Evolutionary conservation across 1,284 basidiomycete genomes (phyloP).

Genomic region (Marasmius sp.): DNA sequence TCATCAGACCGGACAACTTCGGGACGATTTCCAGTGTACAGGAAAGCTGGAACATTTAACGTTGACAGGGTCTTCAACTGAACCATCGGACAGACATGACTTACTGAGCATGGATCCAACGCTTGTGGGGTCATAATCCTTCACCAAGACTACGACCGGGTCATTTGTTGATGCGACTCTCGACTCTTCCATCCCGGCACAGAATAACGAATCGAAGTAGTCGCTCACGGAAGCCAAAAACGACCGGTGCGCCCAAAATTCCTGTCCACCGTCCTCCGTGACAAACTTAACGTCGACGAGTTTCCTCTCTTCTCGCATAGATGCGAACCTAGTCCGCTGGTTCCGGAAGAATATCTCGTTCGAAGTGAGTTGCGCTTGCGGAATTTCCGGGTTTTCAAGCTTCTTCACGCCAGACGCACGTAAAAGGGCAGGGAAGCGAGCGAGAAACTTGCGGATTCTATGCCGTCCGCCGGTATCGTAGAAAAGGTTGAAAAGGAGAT

Average conservation of each 20-base stretch:
- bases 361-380: constrained; percentile 3
- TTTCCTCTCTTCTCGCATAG: constrained; percentile 24
- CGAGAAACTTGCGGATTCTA: constrained; percentile 29
- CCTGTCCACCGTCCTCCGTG: constrained; percentile 15
- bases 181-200: constrained; percentile 21
- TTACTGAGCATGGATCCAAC: constrained; percentile 23
- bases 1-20: background rate
- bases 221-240: constrained; percentile 29
- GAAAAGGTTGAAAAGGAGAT: constrained; percentile 32
- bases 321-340: constrained; percentile 23
- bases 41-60: background rate
- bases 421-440: constrained; percentile 29
- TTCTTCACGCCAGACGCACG: constrained; percentile 29
- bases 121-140: constrained; percentile 13
- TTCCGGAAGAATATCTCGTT: constrained; percentile 17
- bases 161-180: constrained; percentile 15
- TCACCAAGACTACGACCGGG: constrained; percentile 16
- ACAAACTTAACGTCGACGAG: constrained; percentile 33
- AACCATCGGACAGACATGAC: background rate
- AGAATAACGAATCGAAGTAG: constrained; percentile 30
- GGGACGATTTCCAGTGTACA: background rate
- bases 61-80: background rate
- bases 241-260: constrained; percentile 30
- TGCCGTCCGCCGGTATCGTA: constrained; percentile 23
- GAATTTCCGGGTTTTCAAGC: constrained; percentile 19